These are phyloP conservation scores for Fusarium circinatum DNA, from an alignment of 2,329 filamentous ascomycete species.

Conservation along the genomic window DNA sequence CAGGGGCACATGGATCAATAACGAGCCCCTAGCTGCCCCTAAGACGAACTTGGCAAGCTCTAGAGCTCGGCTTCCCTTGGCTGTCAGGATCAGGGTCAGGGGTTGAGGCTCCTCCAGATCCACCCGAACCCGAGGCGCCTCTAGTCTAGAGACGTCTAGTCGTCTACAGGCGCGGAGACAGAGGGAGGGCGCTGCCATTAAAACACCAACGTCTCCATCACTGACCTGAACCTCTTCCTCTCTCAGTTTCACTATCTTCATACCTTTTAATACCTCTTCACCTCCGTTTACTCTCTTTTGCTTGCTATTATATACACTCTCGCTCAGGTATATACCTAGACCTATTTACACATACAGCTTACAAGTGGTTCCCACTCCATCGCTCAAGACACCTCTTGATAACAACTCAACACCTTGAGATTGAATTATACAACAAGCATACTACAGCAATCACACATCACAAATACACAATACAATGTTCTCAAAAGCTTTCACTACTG, in stretches of 20 bases:
- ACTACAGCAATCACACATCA: slow-evolving; percentile 6
- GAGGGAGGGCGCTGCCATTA: slow-evolving; percentile 23
- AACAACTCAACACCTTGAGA: slow-evolving; percentile 11
- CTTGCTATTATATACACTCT: slow-evolving; percentile 11
- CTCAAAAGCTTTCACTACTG: slow-evolving; percentile 57
- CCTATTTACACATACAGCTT: slow-evolving; percentile 5
- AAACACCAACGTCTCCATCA: slow-evolving; percentile 33
- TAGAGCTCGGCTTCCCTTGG: slow-evolving; percentile 18
- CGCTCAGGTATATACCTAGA: slow-evolving; percentile 19
- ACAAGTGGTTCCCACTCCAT: slow-evolving; percentile 31
- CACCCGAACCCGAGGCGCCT: slow-evolving; percentile 36
- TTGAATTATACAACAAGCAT: slow-evolving; percentile 11
- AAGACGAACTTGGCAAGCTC: slow-evolving; percentile 29
- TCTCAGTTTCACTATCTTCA: slow-evolving; percentile 8
- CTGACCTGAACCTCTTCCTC: slow-evolving; percentile 5
- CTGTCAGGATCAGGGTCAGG: slow-evolving; percentile 29
- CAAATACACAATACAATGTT: slow-evolving; percentile 48
- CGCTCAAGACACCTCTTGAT: slow-evolving; percentile 28
- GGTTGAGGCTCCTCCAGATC: slow-evolving; percentile 33
- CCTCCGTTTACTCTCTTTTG: slow-evolving; percentile 8
- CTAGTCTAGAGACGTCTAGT: slow-evolving; percentile 5
- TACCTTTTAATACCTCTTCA: slow-evolving; percentile 32
- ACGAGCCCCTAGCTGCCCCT: slow-evolving; percentile 9
- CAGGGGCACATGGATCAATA: slow-evolving; percentile 21
- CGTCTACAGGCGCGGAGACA: slow-evolving; percentile 19